Evolutionary conservation across 2,329 filamentous ascomycete genomes (phyloP), one percentile per base, ranked within the genome.

Genomic region (Acrocalymma vagum): DNA sequence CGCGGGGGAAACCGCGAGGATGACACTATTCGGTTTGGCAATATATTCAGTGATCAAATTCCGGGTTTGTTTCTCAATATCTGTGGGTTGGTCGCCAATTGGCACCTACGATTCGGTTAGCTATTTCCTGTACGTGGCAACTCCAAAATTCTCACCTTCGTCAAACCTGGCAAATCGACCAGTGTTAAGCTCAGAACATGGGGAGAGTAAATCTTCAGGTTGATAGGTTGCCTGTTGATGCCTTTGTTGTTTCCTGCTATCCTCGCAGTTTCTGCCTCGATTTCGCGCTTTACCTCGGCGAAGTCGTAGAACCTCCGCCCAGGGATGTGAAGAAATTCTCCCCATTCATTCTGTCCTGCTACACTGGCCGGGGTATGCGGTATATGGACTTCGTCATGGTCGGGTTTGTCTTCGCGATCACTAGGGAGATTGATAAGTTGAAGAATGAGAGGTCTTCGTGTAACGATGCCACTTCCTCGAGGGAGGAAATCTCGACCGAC

Each of bases 11-110:
- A 99, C 94, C 21, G 94, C 94, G 36, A 99, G 82, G 53, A 99
- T 86, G 63, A 99, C 96, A 73, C 93, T 96, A 80, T 99, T 99
- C 10, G 94, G 93, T 75, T 99, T 99, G 42, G 92, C 92, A 64
- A 97, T 99, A 69, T 96, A 99, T 76, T 99, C 94, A 40, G 92
- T 88, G 61, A 99, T 97, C 60, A 99, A 82, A 56, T 90, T 96
- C 53, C 93, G 84, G 21, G 94, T 99, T 75, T 99, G 94, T 73
- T 96, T 97, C 78, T 99, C 94, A 64, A 99, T 99, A 66, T 99
- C 94, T 61, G 88, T 86, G 6, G 94, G 94, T 69, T 99, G 94
- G 69, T 99, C 94, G 55, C 94, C 94, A 69, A 99, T 97, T 20
- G 94, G 94, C 44, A 96, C 92, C 86, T 90, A 48, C 39, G 44